phyloP scores from a whole-genome alignment of 192 early-diverging fungal genomes.

The Coemansia sp. region DNA sequence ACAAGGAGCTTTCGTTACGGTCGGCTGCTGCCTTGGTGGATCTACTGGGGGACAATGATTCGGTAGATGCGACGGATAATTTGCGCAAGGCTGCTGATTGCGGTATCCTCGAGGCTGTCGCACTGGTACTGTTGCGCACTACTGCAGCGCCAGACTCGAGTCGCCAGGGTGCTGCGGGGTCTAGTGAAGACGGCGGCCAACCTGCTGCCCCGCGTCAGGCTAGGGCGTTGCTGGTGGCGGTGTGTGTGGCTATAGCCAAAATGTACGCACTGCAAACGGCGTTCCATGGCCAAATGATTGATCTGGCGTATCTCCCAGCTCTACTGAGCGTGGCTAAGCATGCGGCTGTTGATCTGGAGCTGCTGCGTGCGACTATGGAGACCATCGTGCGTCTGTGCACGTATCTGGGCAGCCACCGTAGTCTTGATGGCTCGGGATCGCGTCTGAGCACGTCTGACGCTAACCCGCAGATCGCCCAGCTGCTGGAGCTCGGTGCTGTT shows the following conservation, averaged over 20 bases:
- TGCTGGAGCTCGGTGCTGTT: slow-evolving; percentile 26
- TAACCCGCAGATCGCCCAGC: slow-evolving; percentile 21
- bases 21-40: slow-evolving; percentile 15
- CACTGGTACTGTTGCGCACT: slow-evolving; percentile 6
- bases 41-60: slow-evolving; percentile 13
- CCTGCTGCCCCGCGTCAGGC: too few relatives aligned
- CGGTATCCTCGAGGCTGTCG: slow-evolving; percentile 16
- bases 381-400: slow-evolving; percentile 44
- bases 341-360: slow-evolving; percentile 15
- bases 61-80: slow-evolving; percentile 1
- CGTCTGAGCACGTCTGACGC: neutral
- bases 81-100: slow-evolving; percentile 10
- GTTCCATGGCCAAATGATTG: slow-evolving; percentile 26
- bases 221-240: slow-evolving; percentile 7
- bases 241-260: slow-evolving; percentile 15
- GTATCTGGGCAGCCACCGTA: slow-evolving; percentile 8
- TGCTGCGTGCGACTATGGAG: slow-evolving; percentile 33
- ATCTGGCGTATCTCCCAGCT: slow-evolving; percentile 21
- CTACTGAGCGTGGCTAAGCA: slow-evolving; percentile 29
- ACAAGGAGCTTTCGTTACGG: slow-evolving; percentile 17
- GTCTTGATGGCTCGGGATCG: neutral
- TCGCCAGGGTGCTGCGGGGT: neutral
- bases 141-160: neutral
- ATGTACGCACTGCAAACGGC: slow-evolving; percentile 22
- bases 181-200: neutral